These are phyloP conservation scores for Xylaria grammica DNA, from an alignment of 495 filamentous ascomycete species.

Conservation along the genomic window DNA sequence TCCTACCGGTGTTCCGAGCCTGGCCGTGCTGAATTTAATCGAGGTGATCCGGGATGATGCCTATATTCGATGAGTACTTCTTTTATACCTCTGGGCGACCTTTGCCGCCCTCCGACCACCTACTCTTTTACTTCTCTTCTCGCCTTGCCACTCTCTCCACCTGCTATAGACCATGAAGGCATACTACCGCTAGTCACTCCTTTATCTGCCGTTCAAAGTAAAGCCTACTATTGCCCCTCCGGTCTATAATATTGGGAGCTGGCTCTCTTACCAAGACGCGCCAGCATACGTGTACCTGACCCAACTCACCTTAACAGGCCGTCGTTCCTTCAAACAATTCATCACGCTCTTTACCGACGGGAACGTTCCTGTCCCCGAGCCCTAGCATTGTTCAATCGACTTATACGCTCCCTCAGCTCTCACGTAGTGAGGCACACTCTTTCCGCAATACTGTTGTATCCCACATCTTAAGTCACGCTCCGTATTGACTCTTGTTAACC, in stretches of 20 bases:
- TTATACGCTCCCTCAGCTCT: constrained; percentile 35
- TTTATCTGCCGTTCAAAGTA: constrained; percentile 40
- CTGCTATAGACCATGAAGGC: constrained; percentile 41
- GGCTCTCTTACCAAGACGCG: constrained; percentile 51
- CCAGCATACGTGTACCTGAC: constrained; percentile 44
- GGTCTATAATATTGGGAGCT: constrained; percentile 60
- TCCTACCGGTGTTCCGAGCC: constrained; percentile 58
- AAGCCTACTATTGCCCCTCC: constrained; percentile 49
- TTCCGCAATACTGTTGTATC: constrained; percentile 23
- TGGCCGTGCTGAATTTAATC: constrained; percentile 49
- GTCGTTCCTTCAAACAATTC: constrained; percentile 44
- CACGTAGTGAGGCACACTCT: constrained; percentile 22
- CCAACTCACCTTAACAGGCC: constrained; percentile 45
- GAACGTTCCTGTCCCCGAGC: constrained; percentile 5
- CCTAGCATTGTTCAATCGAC: constrained; percentile 24
- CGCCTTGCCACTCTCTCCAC: constrained; percentile 40
- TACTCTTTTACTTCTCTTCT: constrained; percentile 38
- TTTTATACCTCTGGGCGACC: constrained; percentile 55
- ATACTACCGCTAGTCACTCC: constrained; percentile 51
- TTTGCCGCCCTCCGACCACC: constrained; percentile 49
- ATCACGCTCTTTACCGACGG: constrained; percentile 48
- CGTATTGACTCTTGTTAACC: constrained; percentile 19
- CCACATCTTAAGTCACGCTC: constrained; percentile 21
- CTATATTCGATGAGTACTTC: constrained; percentile 44
- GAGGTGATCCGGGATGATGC: constrained; percentile 41